A percentile compares a stretch with the other conserved stretches of the same genome.
Conservation (phyloP, 2,329 filamentous ascomycete species). For the Alternaria consortialis region DNA sequence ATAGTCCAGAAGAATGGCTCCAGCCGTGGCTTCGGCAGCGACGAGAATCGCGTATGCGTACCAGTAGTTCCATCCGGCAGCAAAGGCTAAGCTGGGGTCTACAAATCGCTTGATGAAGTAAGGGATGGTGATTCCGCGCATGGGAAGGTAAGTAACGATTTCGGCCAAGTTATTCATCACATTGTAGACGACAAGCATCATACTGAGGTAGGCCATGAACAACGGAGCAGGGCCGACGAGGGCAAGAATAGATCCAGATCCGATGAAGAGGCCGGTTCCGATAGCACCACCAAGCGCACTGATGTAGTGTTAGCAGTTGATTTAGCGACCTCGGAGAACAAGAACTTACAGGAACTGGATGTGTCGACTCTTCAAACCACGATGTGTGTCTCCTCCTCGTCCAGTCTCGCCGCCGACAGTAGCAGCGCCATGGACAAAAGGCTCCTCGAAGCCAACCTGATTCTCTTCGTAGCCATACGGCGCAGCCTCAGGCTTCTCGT, state of each 20-base stretch:
- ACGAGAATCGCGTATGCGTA: conserved; percentile 49
- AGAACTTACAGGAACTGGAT: conserved; percentile 48
- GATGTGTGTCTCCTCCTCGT: conserved; percentile 45
- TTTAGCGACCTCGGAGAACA: not conserved
- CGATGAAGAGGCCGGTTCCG: conserved; percentile 50
- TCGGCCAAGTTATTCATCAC: conserved; percentile 55
- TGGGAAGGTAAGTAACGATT: conserved; percentile 53
- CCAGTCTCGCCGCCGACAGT: conserved; percentile 42
- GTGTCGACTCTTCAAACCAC: conserved; percentile 50
- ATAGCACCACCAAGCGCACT: conserved; percentile 69
- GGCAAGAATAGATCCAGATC: conserved; percentile 45
- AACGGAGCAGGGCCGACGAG: conserved; percentile 46
- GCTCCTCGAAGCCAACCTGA: conserved; percentile 29
- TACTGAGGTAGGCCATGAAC: conserved; percentile 50
- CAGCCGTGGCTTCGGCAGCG: conserved; percentile 47
- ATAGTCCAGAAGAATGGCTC: conserved; percentile 47
- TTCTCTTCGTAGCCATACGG: conserved; percentile 31
- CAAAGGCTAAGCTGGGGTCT: conserved; percentile 56
- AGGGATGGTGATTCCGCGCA: conserved; percentile 51
- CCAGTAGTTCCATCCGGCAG: conserved; percentile 38
- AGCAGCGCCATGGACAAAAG: conserved; percentile 37
- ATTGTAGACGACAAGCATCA: conserved; percentile 51
- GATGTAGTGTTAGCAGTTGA: conserved; percentile 50
- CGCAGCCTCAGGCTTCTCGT: conserved; percentile 33
- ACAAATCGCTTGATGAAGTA: conserved; percentile 56